A percentile compares a stretch with the other conserved stretches of the same genome.
Evolutionary conservation across 2,329 filamentous ascomycete species (phyloP).

Genomic region (Fusarium begoniae): DNA sequence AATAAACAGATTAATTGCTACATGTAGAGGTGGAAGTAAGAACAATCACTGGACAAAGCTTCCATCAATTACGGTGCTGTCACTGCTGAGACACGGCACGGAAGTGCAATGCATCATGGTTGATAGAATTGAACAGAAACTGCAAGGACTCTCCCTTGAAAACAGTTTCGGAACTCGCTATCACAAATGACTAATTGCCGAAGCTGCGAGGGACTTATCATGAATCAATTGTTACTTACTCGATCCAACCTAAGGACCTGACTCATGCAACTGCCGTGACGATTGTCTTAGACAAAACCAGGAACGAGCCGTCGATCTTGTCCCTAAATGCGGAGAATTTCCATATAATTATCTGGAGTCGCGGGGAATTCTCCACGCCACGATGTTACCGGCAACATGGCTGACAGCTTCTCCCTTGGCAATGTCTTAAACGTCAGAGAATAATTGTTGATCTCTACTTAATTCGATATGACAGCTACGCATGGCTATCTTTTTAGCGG

Average conservation of each 20-base stretch:
- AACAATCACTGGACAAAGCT: accelerated
- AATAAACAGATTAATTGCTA: accelerated
- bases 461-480: not conserved
- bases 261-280: not conserved
- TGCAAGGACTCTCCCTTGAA: not conserved
- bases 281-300: not conserved
- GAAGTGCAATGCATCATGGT: accelerated
- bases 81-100: not conserved
- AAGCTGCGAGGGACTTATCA: not conserved
- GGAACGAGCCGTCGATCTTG: not conserved
- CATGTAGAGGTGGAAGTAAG: accelerated
- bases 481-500: not conserved
- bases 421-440: not conserved
- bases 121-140: accelerated
- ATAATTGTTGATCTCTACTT: not conserved
- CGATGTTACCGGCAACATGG: not conserved
- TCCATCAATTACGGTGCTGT: accelerated
- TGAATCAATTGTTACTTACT: not conserved
- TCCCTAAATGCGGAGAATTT: not conserved
- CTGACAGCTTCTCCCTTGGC: not conserved
- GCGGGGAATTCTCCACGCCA: not conserved
- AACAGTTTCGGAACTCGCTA: not conserved
- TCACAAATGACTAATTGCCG: not conserved
- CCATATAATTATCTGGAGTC: not conserved
- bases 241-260: not conserved